Evolutionary conservation across 768 basidiomycete genomes (phyloP).

Genomic region (Suillus subluteus): DNA sequence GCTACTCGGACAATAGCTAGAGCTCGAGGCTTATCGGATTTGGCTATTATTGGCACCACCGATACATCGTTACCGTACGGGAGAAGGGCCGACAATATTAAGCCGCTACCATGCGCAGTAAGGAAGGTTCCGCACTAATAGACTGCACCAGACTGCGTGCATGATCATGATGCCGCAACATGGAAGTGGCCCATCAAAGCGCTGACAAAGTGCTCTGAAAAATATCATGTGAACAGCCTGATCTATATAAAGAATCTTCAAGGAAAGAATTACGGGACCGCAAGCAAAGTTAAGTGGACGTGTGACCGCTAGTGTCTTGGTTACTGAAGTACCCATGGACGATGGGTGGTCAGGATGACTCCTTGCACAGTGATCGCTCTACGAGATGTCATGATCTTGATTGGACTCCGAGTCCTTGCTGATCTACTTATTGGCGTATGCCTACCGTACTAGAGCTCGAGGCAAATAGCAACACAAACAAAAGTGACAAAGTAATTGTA

Average conservation of each 20-base stretch:
- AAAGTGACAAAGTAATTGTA: background rate
- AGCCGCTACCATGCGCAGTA: background rate
- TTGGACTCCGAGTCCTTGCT: too few species aligned
- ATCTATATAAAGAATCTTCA: background rate
- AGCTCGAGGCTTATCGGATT: background rate
- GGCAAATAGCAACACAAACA: background rate
- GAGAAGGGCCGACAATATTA: background rate
- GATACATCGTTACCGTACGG: background rate
- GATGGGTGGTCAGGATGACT: too few species aligned
- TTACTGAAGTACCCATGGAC: too few species aligned
- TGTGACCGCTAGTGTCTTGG: too few species aligned
- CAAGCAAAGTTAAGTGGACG: too few species aligned
- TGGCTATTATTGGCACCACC: background rate
- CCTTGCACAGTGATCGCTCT: too few species aligned
- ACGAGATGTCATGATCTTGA: too few species aligned
- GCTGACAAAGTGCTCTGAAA: background rate
- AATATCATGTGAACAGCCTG: background rate
- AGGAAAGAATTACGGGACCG: background rate
- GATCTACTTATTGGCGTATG: too few species aligned
- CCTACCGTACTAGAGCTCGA: too few species aligned
- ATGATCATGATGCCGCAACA: too few species aligned
- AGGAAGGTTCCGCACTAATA: background rate
- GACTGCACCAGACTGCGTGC: background rate
- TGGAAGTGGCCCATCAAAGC: background rate
- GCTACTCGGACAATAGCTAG: conserved; percentile 3